Evolutionary conservation across 1,139 yeast species (phyloP).

Genomic region (Pichia sp.): DNA sequence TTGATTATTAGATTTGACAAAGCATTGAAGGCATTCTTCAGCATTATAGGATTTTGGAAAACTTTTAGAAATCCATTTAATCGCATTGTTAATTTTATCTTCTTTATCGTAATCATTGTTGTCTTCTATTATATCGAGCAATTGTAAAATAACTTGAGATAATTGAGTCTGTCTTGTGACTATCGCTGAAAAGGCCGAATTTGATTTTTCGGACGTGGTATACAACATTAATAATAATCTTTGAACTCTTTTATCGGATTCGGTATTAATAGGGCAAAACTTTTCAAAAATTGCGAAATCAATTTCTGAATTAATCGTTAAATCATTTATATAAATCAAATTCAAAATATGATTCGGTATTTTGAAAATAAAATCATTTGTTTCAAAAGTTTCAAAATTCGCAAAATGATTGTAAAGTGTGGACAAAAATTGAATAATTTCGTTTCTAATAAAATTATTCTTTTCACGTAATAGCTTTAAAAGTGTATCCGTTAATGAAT

Average conservation of each 20-base stretch:
- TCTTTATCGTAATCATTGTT: conserved; percentile 27
- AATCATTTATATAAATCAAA: conserved; percentile 71
- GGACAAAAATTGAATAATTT: conserved; percentile 52
- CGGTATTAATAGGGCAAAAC: conserved; percentile 49
- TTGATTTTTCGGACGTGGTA: conserved; percentile 51
- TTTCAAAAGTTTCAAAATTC: conserved; percentile 20
- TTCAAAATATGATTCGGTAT: conserved; percentile 67
- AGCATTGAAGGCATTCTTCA: conserved; percentile 42
- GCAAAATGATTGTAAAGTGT: conserved; percentile 38
- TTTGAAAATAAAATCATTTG: conserved; percentile 37
- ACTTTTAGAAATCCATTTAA: conserved; percentile 58
- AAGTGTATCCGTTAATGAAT: conserved; percentile 46
- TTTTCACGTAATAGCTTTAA: conserved; percentile 66
- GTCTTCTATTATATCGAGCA: conserved; percentile 37
- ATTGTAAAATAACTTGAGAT: conserved; percentile 36
- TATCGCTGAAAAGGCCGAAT: conserved; percentile 62
- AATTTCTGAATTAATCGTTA: conserved; percentile 58
- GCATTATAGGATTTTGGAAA: conserved; percentile 47
- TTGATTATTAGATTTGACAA: conserved; percentile 49
- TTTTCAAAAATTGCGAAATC: conserved; percentile 58
- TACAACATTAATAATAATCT: conserved; percentile 47
- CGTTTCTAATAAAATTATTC: conserved; percentile 56
- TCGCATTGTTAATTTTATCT: conserved; percentile 46
- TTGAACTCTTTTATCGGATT: conserved; percentile 39
- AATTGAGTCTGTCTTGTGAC: conserved; percentile 61